Base-by-base conservation (phyloP, 495 filamentous ascomycete genomes). In the Aspergillus homomorphus region DNA sequence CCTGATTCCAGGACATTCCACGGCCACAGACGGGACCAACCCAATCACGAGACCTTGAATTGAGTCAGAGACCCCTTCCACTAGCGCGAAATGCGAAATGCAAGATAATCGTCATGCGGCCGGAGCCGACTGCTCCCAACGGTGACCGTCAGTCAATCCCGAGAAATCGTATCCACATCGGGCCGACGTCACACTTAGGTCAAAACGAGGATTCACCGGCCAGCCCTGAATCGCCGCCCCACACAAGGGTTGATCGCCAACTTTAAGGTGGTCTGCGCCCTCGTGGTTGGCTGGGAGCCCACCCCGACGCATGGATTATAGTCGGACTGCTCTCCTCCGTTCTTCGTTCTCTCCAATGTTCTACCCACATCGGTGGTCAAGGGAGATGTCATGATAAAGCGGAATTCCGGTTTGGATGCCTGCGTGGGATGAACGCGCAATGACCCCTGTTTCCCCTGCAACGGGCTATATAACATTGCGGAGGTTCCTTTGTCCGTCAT, bases 101-200 rank as follows among this genome's bases (percentile, higher is more conserved):
- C 15, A 14, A 38, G 12, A 38, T 38, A 38, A 38, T 9, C 33
- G 33, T 38, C 33, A 38, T 38, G 33, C 33, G 33, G 33, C 33
- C 33, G 33, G 33, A 38, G 33, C 33, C 33, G 33, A 38, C 33
- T 38, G 33, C 33, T 38, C 33, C 26, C 33, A 38, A 38, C 10
- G 33, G 33, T 12, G 10, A 38, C 33, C 5, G 33, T 38, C 33
- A 8, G 33, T 38, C 33, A 8, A 24, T 22, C 45, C 20, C 20
- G 23, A 22, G 20, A 16, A 44, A 14, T 9, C 23, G 20, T 23
- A 48, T 16, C 20, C 45, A 15, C 23, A 23, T 50, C 48, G 48
- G 48, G 48, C 48, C 48, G 48, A 50, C 48, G 48, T 50, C 48
- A 50, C 48, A 9, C 22, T 50, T 38, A 12, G 33, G 10, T 38